Base-by-base conservation (phyloP, 2,329 filamentous ascomycete species). In the Ascochyta fabae region DNA sequence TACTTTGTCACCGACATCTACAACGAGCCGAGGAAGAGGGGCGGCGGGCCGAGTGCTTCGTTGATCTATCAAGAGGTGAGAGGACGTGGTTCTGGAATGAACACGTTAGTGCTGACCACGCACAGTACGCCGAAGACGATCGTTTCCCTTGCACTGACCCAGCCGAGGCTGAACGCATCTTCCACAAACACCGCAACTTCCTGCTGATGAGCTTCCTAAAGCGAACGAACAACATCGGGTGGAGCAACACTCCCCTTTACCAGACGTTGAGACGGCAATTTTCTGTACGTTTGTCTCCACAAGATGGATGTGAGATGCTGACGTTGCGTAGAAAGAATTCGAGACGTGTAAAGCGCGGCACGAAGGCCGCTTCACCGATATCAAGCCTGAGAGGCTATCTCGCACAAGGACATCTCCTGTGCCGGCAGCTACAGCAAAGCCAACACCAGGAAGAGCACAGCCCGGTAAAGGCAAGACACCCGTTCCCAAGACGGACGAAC, bases 1-100 rank as follows among this genome's bases (percentile, higher is more conserved):
- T 90, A 89, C 69, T 82, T 81, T 48, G 70, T 90, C 3, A 77
- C 85, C 36, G 84, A 86, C 48, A 79, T 84, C 9, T 88, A 89
- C 64, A 72, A 65, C 29, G 70, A 69, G 52, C 77, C 79, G 42
- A 66, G 69, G 45, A 77, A 73, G 49, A 74, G 67, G 34, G 77
- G 70, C 65, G 80, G 69, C 38, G 71, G 71, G 9, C 67, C 73
- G 8, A 75, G 64, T 19, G 71, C 77, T 5, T 63, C 70, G 23
- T 66, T 77, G 54, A 58, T 81, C 7, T 80, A 79, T 52, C 68
- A 71, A 59, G 70, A 74, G 65, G 71, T 64, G 68, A 70, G 63
- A 74, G 26, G 38, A 10, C 16, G 22, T 7, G 31, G 23, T 23
- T n/a, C 15, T 27, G 22, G n/a, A 23, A 22, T 23, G 16, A n/a